Evolutionary conservation across 352 stramenopile genomes (phyloP), one percentile per base, ranked within the genome.

Genomic region (Phytophthora tubulina): DNA sequence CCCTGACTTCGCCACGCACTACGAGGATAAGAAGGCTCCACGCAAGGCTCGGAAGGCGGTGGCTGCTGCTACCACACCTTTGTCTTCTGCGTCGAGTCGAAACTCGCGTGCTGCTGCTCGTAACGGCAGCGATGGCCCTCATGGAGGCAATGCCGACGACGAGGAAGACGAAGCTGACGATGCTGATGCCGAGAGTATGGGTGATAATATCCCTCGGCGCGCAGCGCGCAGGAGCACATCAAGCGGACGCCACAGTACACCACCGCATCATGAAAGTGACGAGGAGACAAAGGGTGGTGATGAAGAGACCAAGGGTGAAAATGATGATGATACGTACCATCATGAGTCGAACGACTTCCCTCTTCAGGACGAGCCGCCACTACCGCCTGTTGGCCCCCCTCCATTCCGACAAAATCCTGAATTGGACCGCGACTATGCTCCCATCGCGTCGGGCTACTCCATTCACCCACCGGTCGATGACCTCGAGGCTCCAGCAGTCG

Each of bases 1-100:
- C 32, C 73, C 72, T 13, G 58, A 83, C 4, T 84, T 88, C 15
- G 73, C 63, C 4, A 70, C 39, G 9, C 83, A 89, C 62, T 90
- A 91, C 45, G 69, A 36, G 45, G 38, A 67, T 8, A 78, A 70
- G 55, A 73, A 71, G 27, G 32, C 69, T 2, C 51, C 72, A 4
- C 67, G 67, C n/a, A 91, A 85, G 57, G 58, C 70, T 10, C 74
- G 63, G 11, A 78, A 81, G 45, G 45, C 50, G 33, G 36, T 54
- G 1, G 10, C 36, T 63, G 39, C 52, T 46, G 8, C 52, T 41
- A 46, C 57, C 0, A 10, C 48, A 13, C 63, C 41, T 2, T 42
- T 46, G 6, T 69, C 73, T 8, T 67, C 68, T 52, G 54, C 36
- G 14, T 64, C 46, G 36, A 76, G 50, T 65, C 73, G 54, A 50